Evolutionary conservation across 345 rosid species (phyloP).

Genomic region (Excoecaria agallocha): DNA sequence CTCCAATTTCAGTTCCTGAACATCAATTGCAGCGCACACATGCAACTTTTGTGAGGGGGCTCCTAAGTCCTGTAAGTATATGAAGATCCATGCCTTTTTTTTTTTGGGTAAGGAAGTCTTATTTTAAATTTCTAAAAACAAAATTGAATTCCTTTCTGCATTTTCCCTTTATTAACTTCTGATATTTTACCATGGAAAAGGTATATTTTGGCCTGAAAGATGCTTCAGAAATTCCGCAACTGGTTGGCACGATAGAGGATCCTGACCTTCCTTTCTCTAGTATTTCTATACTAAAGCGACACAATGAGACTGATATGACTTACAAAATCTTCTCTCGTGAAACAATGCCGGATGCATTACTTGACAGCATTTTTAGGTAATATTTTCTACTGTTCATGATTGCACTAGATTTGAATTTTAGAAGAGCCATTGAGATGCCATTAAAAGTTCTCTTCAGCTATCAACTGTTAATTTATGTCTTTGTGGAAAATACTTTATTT

Average conservation of each 20-base stretch:
- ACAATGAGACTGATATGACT: constrained; percentile 49
- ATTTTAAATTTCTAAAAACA: background rate
- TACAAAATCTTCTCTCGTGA: constrained; percentile 79
- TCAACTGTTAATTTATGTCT: background rate
- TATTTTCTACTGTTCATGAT: constrained; percentile 1
- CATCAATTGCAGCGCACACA: constrained; percentile 86
- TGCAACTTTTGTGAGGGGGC: constrained; percentile 90
- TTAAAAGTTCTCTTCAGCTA: background rate
- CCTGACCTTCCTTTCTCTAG: constrained; percentile 73
- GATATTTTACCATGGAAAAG: constrained; percentile 37
- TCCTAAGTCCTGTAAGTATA: constrained; percentile 72
- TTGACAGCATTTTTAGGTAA: constrained; percentile 84
- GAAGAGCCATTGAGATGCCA: background rate
- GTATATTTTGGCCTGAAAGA: constrained; percentile 66
- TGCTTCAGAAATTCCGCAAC: constrained; percentile 61
- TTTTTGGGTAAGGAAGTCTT: background rate
- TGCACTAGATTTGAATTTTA: background rate
- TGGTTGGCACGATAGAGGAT: constrained; percentile 82
- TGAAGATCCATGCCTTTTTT: no score
- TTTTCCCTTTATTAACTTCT: constrained; percentile 13
- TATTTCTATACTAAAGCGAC: constrained; percentile 67
- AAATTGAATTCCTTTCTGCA: background rate
- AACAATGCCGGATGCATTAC: constrained; percentile 56
- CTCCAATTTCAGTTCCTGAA: constrained; percentile 61
- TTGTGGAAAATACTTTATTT: background rate